Base-by-base conservation (phyloP, 139 green algal species). In the Picochlorum sp. region DNA sequence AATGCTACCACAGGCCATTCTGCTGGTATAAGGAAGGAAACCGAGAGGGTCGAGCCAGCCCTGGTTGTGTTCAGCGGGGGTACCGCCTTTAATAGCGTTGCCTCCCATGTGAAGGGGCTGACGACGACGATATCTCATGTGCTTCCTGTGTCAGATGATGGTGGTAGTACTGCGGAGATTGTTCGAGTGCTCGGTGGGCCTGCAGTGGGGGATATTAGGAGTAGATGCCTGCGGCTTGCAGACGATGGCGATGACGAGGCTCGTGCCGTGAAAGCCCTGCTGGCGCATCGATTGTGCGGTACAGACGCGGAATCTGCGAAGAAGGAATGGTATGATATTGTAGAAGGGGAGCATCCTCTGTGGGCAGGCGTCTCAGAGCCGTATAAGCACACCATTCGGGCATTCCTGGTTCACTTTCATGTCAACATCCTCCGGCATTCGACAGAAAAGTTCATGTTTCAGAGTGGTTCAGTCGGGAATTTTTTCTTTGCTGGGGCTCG, bases 401-500 rank as follows among this genome's bases (percentile, higher is more conserved):
- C 85, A 21, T 98, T 98, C 78, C 79, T 99, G 10, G 83, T 98
- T 13, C 83, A 97, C 76, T 99, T 99, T 78, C 91, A 99, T 63
- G 78, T 77, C 23, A 73, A 90, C 49, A 89, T 97, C 50, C 64
- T 96, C 47, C 68, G 75, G 10, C 83, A 95, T 65, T 80, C 84
- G 16, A 74, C 79, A 10, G 79, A 87, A 61, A 63, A 80, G 13
- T 99, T 99, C 72, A 83, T 84, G 81, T 99, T 96, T 74, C 57
- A 55, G 2, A 94, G 95, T 71, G 94, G 94, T 57, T 91, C 76
- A 45, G 83, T 99, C 15, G 28, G 65, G 8, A 61, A 61, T 44
- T 99, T 98, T 67, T 98, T 99, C 81, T 98, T 99, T 76, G 92
- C 94, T 24, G 94, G 93, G 15, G 88, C 94, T 4, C 85, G 94